Evolutionary conservation across 495 filamentous ascomycete species (phyloP), one percentile per base, ranked within the genome.

Genomic region (Bacidia gigantensis): DNA sequence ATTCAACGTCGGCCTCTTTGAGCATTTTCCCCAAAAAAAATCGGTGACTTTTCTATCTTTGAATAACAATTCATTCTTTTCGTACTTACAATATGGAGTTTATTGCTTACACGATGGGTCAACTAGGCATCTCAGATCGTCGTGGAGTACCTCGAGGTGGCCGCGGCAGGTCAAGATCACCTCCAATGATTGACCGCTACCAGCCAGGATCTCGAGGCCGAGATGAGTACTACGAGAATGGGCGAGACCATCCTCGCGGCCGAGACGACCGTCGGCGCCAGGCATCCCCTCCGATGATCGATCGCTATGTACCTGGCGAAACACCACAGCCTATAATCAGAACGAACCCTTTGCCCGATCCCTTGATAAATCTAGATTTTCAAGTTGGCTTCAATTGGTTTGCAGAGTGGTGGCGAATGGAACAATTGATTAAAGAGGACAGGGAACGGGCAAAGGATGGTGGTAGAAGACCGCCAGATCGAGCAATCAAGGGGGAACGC

Each of bases 301-400:
- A 99, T 67, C 84, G 93, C 46, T 99, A 99, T 66, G 85, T 97
- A 22, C 92, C 92, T 1, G 87, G 90, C 7, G 85, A 92, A 60
- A 83, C 66, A 14, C 70, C 69, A 25, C 73, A 73, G 17, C 76
- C 83, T 12, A 67, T 71, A 10, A 66, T 83, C n/a, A 68, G 76
- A 7, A 68, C 69, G 2, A 94, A 94, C 59, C 86, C 84, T 2
- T 64, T 95, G 29, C 73, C 80, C 14, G 86, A 97, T 58, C 92
- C 92, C 5, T 71, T 89, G 49, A n/a, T n/a, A n/a, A 83, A 77
- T 46, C 73, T 97, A 10, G 84, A 95, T 12, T 94, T 84, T 56
- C 89, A 96, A 64, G 92, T 95, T 46, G 90, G 92, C 0, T 97
- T 97, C 69, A 95, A 84, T 22, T 97, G 82, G 67, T 99, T 93